Evolutionary conservation across 306 rosid genomes (phyloP), one percentile per base, ranked within the genome.

Genomic region (Begonia loranthoides): DNA sequence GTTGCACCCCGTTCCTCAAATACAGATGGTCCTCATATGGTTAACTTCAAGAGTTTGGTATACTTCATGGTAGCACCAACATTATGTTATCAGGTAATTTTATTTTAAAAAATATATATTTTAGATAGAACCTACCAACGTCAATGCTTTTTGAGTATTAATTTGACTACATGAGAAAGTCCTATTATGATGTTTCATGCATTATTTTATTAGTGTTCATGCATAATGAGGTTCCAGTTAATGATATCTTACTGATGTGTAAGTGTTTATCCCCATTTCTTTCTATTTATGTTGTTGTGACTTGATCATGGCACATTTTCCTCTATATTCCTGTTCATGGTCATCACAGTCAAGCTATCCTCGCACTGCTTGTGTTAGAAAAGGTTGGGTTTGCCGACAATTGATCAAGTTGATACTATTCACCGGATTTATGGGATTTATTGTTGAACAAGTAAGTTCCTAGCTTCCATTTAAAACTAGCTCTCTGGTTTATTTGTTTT

Each of bases 1-100:
- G 72, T 46, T 13, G 44, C 51, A 15, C 70, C 87, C 21, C 36
- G 49, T 79, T 59, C 66, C 54, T 53, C 62, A 59, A 61, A 58
- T 47, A 44, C 52, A 54, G 87, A 83, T 58, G 67, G 50, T 68
- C 52, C 85, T 65, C 78, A 67, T 51, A 52, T 47, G 19, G 73
- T 75, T 69, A 75, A 66, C 80, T 69, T 92, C 66, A 71, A 73
- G 79, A 78, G 81, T 65, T 62, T 92, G 78, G 70, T 59, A 17
- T 92, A 92, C 78, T 92, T 92, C 71, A 87, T 92, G 87, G 87
- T 83, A 67, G 96, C 99, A 52, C 99, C 96, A 57, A 92, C 99
- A 38, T 71, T 87, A 62, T 92, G 99, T 65, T 92, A 87, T 71
- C 99, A 92, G 99, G 99, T 92, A 69, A 22, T 61, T 62, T 10